Evolutionary conservation across 2,329 filamentous ascomycete genomes (phyloP), one percentile per base, ranked within the genome.

Genomic region (Pseudogymnoascus sp.): DNA sequence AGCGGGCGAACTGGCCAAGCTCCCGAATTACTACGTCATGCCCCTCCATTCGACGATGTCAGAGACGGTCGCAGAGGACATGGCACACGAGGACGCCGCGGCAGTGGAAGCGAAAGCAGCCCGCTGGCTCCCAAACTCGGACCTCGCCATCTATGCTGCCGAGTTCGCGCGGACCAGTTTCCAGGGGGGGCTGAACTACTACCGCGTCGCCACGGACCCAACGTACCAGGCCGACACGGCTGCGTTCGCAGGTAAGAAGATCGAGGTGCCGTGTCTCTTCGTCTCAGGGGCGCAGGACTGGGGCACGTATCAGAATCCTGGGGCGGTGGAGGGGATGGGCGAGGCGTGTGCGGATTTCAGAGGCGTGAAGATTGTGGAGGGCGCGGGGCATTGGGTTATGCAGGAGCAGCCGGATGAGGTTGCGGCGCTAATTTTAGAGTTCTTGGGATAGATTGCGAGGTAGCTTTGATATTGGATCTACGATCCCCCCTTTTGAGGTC

Each of bases 1-100:
- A 1, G 86, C 85, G 0, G 71, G 76, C 11, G 81, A 86, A 50
- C 71, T 90, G 1, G 78, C 78, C 1, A 77, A 82, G 64, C 80
- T 90, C 78, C 87, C 87, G 0, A 78, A 83, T 62, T 89, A 89
- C 76, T 90, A 90, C 74, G 79, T 89, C 68, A 87, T 90, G 85
- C 82, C 79, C 1, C 72, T 80, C 2, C 69, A 81, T 57, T 75
- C 78, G 8, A 81, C 79, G 1, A 88, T 90, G 83, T 83, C 85
- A 0, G 77, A 83, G 57, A 78, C 79, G 0, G 80, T 90, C 1
- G 76, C 77, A 1, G 67, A 74, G 9, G 79, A 82, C 68, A 87
- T 88, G 85, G 67, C 70, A 1, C 71, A 70, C 17, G 82, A 87
- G 68, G 78, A 85, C 62, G 69, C 73, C 0, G 50, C 67, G 1